These are phyloP conservation scores for Triticum aestivum DNA, from an alignment of 176 grass and related monocot species.

Conservation along the genomic window IWGSC_CS_RefSeq_v2.1 NC_057808.1:352363769-352364268, in stretches of 20 bases:
- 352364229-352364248: background rate
- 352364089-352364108: constrained; percentile 7
- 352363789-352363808: background rate
- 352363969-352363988: constrained; percentile 31
- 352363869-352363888: background rate
- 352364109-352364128: background rate
- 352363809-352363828: constrained; percentile 44
- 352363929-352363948: constrained; percentile 55
- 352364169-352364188: constrained; percentile 34
- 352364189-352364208: background rate
- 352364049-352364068: background rate
- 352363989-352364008: constrained; percentile 48
- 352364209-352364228: background rate
- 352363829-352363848: constrained; percentile 42
- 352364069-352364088: constrained; percentile 39
- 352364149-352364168: constrained; percentile 17
- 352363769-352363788: background rate
- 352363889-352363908: constrained; percentile 44
- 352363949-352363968: background rate
- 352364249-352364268: background rate
- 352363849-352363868: constrained; percentile 2
- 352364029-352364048: constrained; percentile 38
- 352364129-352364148: constrained; percentile 6
- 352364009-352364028: constrained; percentile 57
- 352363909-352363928: constrained; percentile 69